Evolutionary conservation across 2,329 filamentous ascomycete species (phyloP).

Genomic region (Elsinoe fawcettii): DNA sequence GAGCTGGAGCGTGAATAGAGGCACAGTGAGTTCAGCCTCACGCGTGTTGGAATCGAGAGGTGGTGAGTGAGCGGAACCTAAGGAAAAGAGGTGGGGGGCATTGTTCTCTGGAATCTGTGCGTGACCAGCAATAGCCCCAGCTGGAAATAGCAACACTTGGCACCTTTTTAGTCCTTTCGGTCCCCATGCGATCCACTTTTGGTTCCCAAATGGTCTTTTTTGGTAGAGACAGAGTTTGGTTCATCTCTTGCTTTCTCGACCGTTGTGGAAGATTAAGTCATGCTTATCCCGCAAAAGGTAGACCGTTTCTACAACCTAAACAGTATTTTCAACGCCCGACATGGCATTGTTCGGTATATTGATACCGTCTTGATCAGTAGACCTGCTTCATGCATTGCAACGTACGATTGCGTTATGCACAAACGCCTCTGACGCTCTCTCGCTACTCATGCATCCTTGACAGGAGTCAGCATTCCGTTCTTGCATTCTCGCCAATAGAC

Average conservation of each 20-base stretch:
- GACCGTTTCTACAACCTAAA: conserved; percentile 4
- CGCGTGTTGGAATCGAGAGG: conserved; percentile 6
- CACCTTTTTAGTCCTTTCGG: not conserved
- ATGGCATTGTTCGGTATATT: not conserved
- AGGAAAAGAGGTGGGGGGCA: not conserved
- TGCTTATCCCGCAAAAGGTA: conserved; percentile 11
- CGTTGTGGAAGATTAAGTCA: not conserved
- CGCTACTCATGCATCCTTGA: not conserved
- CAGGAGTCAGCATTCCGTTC: not conserved
- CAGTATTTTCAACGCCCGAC: not conserved
- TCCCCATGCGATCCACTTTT: not conserved
- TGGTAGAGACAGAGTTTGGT: not conserved
- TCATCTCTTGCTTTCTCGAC: not conserved
- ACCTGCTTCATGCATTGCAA: not conserved
- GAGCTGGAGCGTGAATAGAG: not conserved
- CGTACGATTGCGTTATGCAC: not conserved
- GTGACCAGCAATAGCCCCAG: conserved; percentile 2
- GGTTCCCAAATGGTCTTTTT: not conserved
- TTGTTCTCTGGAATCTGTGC: not conserved
- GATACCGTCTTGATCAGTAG: not conserved
- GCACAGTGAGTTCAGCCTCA: conserved; percentile 13
- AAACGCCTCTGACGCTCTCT: conserved; percentile 3
- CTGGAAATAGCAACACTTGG: conserved; percentile 10
- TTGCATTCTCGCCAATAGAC: not conserved
- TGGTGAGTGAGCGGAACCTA: not conserved